Evolutionary conservation across 2,329 filamentous ascomycete genomes (phyloP), one percentile per base, ranked within the genome.

Genomic region (Emmonsiellopsis sp.): DNA sequence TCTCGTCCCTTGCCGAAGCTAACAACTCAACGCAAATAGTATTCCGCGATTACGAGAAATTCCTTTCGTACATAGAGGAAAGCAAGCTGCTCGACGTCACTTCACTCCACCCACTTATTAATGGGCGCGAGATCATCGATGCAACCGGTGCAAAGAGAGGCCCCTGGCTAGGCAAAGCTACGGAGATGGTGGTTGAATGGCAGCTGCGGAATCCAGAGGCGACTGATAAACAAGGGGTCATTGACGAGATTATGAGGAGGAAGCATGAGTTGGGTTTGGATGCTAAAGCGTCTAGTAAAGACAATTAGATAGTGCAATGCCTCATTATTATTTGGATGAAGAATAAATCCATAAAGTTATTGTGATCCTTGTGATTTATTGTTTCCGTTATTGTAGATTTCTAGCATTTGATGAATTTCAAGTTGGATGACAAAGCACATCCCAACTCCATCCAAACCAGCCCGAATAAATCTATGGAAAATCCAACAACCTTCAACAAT

Each of bases 171-270:
- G 82, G 82, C 52, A 77, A 78, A 45, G 90, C 90, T 3, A 72
- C 95, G 46, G 86, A 94, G 34, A 75, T 90, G 3, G 87, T 88
- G 56, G 81, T 94, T 69, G 83, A 84, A 56, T 97, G 91, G 90
- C 93, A 97, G 69, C 78, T 97, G 51, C 80, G 88, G 39, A 83
- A 97, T 64, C 88, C 90, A 0, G 76, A 76, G 3, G 75, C 74
- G 54, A 80, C 77, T 3, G 85, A 91, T 57, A 71, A 77, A 33
- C 62, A 68, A 6, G 79, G 74, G 2, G 84, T 79, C 1, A 71
- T 89, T 51, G 77, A 83, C 46, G 81, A 84, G 62, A 77, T 88
- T 27, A 68, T 70, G 46, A 67, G 62, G 52, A 74, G 71, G 57
- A 76, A 71, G 55, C 66, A 72, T 27, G 81, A 86, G 62, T 87